These are phyloP conservation scores for Zasmidium citrigriseum DNA, from an alignment of 2,329 filamentous ascomycete species.

Conservation along the genomic window DNA sequence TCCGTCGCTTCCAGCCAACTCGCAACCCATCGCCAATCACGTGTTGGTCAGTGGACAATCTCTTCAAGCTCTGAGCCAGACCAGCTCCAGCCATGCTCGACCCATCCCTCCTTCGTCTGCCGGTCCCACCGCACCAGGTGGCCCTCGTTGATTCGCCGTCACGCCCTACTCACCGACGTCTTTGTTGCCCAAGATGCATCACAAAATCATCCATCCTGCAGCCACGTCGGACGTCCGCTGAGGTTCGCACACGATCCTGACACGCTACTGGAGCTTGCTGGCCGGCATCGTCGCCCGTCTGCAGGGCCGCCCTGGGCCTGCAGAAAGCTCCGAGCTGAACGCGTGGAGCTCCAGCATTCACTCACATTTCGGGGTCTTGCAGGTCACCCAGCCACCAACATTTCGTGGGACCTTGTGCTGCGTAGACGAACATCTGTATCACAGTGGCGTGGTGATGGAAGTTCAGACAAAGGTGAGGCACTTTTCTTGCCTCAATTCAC, in stretches of 20 bases:
- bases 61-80: slow-evolving; percentile 4
- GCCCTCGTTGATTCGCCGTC: slow-evolving; percentile 3
- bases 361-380: not conserved
- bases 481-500: too few relatives aligned
- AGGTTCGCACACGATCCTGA: slow-evolving; percentile 1
- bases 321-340: not conserved
- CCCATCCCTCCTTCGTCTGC: not conserved
- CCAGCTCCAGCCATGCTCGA: slow-evolving; percentile 1
- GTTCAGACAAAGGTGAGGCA: not conserved
- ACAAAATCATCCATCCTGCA: not conserved
- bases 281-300: not conserved
- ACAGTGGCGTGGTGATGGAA: not conserved
- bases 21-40: not conserved
- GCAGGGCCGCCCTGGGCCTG: not conserved
- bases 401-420: not conserved
- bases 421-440: not conserved
- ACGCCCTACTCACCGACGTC: not conserved
- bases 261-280: slow-evolving; percentile 4
- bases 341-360: not conserved
- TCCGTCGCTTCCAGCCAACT: not conserved
- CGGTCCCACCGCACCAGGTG: slow-evolving; percentile 2
- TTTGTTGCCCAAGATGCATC: not conserved
- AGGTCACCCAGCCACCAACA: slow-evolving; percentile 1
- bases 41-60: not conserved
- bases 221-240: not conserved